These are phyloP conservation scores for Cercis canadensis DNA, from an alignment of 306 rosid species.

Conservation along the genomic window DNA sequence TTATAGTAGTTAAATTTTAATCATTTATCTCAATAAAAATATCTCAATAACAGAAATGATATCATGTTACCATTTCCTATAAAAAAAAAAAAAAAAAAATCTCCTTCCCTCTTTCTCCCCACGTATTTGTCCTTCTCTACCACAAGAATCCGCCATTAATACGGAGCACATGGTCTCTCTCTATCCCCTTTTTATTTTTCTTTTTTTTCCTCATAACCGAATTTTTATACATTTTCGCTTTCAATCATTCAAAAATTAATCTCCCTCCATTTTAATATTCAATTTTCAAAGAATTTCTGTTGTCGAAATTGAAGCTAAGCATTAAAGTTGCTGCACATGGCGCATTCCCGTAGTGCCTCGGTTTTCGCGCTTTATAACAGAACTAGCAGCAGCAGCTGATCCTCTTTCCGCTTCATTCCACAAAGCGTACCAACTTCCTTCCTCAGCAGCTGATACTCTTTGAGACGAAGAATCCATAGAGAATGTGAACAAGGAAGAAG, in stretches of 20 bases:
- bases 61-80: too few species aligned
- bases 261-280: conserved; percentile 14
- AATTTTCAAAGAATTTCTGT: conserved; percentile 47
- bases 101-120: too few species aligned
- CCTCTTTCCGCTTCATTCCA: not conserved
- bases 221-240: not conserved
- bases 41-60: too few species aligned
- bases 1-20: too few species aligned
- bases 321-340: conserved; percentile 34
- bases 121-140: too few species aligned
- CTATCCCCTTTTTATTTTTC: not conserved
- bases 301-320: conserved; percentile 36
- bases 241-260: not conserved
- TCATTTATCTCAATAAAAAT: too few species aligned
- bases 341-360: conserved; percentile 30
- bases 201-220: too few species aligned
- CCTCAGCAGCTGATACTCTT: too few species aligned
- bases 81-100: too few species aligned
- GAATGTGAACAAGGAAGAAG: too few species aligned
- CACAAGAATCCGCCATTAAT: conserved; percentile 25
- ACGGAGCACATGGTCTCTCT: conserved; percentile 38
- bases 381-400: not conserved
- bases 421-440: not conserved
- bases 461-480: too few species aligned
- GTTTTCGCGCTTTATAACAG: conserved; percentile 14